Base-by-base conservation (phyloP, 768 basidiomycete species). In the Postia placenta region DNA sequence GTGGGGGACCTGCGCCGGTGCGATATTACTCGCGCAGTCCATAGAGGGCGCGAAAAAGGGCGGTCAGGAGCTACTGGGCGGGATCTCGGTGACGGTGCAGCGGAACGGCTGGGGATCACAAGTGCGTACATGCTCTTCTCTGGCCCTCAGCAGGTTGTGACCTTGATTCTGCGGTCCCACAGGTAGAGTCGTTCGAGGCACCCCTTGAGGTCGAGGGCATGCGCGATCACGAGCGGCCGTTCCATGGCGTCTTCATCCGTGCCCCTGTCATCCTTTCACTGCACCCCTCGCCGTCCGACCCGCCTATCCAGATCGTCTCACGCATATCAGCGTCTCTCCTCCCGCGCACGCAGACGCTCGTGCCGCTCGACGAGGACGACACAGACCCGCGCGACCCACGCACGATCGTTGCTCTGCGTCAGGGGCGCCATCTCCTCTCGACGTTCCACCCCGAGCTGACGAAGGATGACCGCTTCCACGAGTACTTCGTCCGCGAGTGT, bases 1-100 rank as follows among this genome's bases (percentile, higher is more conserved):
- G 2, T 98, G 92, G 92, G 94, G 94, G 2, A 96, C 92, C 0
- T 98, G 94, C 66, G 94, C 94, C 0, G 94, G 95, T 11, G 93
- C 93, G 35, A 96, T 97, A 46, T 71, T 97, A 17, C 78, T 97
- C 40, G 78, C 92, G 2, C 74, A 84, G 54, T 68, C 74, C 11
- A 79, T 91, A 2, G 79, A 84, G 38, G 85, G 86, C 38, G 79
- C 83, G 2, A 92, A 92, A 71, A 84, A 82, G 59, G 89, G 87
- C 25, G 92, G 92, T 1, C 92, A 95, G 64, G 88, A 93, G 57
- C 74, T 93, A 12, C 68, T 95, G 11, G 83, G 83, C 25, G 92
- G 85, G 6, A 79, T 96, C 59, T 80, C 83, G 3, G 75, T 95
- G 53, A 80, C 79, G 4, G 83, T 93, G 26, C 83, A 79, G 46